Conservation (phyloP, 2,329 filamentous ascomycete genomes). For the Didymella pomorum region DNA sequence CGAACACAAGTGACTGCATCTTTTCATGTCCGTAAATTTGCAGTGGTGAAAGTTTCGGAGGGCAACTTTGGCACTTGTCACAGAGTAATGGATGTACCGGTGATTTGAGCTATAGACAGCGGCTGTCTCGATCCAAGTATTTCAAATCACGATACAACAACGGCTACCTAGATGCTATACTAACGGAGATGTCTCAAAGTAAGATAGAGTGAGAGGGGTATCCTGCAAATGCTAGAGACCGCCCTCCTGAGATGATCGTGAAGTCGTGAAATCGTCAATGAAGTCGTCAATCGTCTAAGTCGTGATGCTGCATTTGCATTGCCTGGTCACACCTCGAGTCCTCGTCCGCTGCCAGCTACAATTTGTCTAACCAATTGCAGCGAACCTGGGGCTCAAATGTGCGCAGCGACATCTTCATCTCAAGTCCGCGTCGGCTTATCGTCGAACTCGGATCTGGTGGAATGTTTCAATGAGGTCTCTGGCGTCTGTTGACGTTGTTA, state of each 20-base stretch:
- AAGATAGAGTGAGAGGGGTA: constrained; percentile 45
- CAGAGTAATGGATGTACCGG: too few species aligned
- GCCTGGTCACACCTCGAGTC: background rate
- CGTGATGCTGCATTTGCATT: constrained; percentile 17
- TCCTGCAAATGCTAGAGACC: constrained; percentile 41
- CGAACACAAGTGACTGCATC: background rate
- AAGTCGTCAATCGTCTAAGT: constrained; percentile 28
- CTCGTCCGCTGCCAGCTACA: background rate
- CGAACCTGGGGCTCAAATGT: background rate
- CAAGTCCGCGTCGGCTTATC: constrained; percentile 4
- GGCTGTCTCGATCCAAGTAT: background rate
- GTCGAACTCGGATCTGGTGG: constrained; percentile 36
- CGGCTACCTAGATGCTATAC: constrained; percentile 25
- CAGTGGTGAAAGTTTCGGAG: background rate
- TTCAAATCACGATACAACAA: background rate
- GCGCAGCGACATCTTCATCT: background rate
- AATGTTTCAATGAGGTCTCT: constrained; percentile 44
- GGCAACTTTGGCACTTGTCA: background rate
- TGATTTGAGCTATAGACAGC: background rate
- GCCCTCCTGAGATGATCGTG: constrained; percentile 36
- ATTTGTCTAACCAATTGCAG: background rate
- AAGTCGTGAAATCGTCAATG: constrained; percentile 36
- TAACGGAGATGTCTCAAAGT: too few species aligned
- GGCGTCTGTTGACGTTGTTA: constrained; percentile 31
- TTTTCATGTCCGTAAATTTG: background rate